Evolutionary conservation across 306 rosid species (phyloP).

Genomic region (Acacia melanoxylon): DNA sequence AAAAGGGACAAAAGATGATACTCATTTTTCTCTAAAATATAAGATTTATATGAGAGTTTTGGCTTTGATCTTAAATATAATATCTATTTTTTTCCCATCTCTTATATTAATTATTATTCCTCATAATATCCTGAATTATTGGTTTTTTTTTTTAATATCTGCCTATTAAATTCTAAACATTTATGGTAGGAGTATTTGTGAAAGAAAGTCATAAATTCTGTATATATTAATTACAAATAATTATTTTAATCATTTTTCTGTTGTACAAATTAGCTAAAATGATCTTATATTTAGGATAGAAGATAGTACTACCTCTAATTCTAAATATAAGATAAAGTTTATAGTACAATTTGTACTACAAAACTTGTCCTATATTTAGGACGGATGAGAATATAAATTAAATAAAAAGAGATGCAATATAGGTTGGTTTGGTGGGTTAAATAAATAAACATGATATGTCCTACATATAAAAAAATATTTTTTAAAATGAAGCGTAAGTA

Average conservation of each 20-base stretch:
- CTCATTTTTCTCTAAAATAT: background rate
- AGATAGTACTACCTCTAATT: too few relatives aligned
- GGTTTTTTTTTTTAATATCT: background rate
- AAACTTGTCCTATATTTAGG: too few relatives aligned
- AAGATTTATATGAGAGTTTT: too few relatives aligned
- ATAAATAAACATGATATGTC: conserved; percentile 23
- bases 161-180: too few relatives aligned
- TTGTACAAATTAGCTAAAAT: background rate
- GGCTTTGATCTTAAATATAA: too few relatives aligned
- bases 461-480: background rate
- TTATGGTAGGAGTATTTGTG: background rate
- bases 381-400: too few relatives aligned
- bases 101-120: background rate
- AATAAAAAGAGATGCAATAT: background rate
- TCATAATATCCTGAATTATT: background rate
- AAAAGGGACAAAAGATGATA: background rate
- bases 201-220: background rate
- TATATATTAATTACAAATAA: background rate
- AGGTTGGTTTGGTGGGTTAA: background rate
- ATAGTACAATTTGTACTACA: too few relatives aligned
- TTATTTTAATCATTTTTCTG: background rate
- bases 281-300: background rate
- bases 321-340: too few relatives aligned
- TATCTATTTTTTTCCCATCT: background rate
- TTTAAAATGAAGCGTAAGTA: conserved; percentile 25